Conservation (phyloP, 208 protist species). For the Leishmania turanica region DNA sequence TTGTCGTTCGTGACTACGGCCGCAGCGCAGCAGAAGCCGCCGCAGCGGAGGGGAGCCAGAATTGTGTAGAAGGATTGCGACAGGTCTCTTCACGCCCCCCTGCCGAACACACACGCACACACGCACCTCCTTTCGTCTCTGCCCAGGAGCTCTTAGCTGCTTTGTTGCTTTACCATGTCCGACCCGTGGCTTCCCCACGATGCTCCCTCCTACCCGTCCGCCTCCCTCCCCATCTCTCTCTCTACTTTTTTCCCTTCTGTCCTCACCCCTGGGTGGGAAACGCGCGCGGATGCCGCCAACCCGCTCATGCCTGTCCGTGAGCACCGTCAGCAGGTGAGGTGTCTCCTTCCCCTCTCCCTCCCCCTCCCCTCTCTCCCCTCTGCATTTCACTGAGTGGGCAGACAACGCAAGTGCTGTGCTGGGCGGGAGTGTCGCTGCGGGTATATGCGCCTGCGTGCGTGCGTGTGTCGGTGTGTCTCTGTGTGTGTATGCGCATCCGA, state of each 20-base stretch:
- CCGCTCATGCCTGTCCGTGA: neutral
- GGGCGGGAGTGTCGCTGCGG: neutral
- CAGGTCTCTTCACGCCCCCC: neutral
- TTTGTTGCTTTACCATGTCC: neutral
- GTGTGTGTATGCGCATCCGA: neutral
- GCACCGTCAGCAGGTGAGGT: neutral
- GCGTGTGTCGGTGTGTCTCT: neutral
- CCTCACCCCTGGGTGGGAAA: neutral
- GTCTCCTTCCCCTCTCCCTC: neutral
- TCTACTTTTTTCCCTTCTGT: neutral
- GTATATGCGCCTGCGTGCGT: neutral
- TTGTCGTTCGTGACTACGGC: neutral
- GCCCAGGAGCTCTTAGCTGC: neutral
- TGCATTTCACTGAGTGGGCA: neutral
- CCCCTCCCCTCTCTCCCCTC: neutral
- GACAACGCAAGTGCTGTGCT: neutral
- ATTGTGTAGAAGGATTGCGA: neutral
- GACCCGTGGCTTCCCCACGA: neutral
- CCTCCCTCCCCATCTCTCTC: neutral
- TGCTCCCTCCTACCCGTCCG: neutral
- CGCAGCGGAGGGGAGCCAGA: neutral
- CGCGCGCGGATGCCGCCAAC: neutral
- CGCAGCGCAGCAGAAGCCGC: neutral
- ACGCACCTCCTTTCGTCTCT: neutral
- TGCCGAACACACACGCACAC: neutral